Percentiles rank a stretch among this genome's conserved stretches.
These are phyloP conservation scores for Phylloporus sp. DNA, from an alignment of 768 basidiomycete species.

Conservation along the genomic window DNA sequence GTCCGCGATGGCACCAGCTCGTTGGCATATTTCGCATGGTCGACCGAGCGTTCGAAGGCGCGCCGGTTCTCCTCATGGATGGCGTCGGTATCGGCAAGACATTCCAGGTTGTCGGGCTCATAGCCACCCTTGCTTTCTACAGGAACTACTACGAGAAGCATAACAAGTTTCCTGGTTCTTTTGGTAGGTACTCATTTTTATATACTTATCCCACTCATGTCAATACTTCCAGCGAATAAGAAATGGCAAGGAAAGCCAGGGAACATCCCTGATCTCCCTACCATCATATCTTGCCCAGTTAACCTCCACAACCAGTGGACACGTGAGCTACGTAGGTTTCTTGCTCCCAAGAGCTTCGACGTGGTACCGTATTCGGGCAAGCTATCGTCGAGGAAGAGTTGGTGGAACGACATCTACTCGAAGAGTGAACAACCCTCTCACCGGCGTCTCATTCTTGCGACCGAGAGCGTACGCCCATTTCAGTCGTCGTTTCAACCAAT, in stretches of 20 bases:
- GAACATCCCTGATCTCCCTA: not conserved
- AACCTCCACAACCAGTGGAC: constrained; percentile 6
- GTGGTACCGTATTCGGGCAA: constrained; percentile 1
- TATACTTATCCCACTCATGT: too few relatives aligned
- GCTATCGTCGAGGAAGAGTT: not conserved
- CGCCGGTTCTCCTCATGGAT: constrained; percentile 22
- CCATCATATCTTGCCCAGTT: not conserved
- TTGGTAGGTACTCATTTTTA: too few relatives aligned
- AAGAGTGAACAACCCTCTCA: not conserved
- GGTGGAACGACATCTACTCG: not conserved
- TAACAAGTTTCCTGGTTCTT: not conserved
- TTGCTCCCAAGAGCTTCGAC: not conserved
- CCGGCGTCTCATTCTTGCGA: not conserved
- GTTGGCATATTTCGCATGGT: constrained; percentile 20
- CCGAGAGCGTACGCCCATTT: not conserved
- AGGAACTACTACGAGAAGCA: not conserved
- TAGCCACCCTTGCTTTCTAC: constrained; percentile 13
- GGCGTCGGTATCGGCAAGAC: constrained; percentile 24
- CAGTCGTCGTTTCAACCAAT: not conserved
- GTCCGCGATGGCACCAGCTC: constrained; percentile 19
- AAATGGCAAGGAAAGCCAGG: not conserved
- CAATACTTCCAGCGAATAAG: not conserved
- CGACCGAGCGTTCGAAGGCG: not conserved
- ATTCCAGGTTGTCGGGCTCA: constrained; percentile 15
- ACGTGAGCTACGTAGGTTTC: not conserved